A percentile compares a stretch with the other conserved stretches of the same genome.
These are phyloP conservation scores for Tieghemiomyces parasiticus DNA, from an alignment of 192 early-diverging fungal genomes.

Conservation along the genomic window DNA sequence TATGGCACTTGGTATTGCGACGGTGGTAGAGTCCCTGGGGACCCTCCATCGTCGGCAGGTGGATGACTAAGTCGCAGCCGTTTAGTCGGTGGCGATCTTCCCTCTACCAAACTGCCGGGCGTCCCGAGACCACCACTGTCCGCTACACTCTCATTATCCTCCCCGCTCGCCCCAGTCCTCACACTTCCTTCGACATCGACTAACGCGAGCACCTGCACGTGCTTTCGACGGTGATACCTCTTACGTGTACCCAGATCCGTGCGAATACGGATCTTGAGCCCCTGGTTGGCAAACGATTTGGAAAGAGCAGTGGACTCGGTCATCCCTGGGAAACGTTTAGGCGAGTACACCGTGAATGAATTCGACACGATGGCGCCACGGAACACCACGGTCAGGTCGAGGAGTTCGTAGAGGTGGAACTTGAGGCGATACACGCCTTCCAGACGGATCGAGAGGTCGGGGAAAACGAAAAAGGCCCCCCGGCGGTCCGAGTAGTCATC, in stretches of 20 bases:
- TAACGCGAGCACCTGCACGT: no score
- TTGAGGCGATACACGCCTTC: constrained; percentile 69
- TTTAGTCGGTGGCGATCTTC: no score
- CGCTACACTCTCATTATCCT: no score
- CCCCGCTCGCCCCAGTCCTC: no score
- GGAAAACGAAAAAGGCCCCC: constrained; percentile 94
- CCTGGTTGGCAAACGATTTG: constrained; percentile 85
- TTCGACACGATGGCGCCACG: constrained; percentile 52
- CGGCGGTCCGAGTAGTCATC: constrained; percentile 54
- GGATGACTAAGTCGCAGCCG: no score
- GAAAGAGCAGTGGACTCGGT: constrained; percentile 83
- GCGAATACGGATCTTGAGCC: constrained; percentile 82
- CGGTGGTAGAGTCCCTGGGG: no score
- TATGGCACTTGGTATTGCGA: no score
- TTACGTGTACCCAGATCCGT: constrained; percentile 57
- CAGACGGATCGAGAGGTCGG: constrained; percentile 81
- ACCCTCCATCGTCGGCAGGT: no score
- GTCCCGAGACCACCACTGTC: no score
- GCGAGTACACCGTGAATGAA: constrained; percentile 71
- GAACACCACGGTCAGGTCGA: constrained; percentile 34
- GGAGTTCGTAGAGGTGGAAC: constrained; percentile 81
- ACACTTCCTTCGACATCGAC: no score
- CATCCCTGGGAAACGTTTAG: constrained; percentile 94
- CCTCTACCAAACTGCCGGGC: no score
- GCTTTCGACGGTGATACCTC: no score